Conservation (phyloP, 192 early-diverging fungal species). For the Thoreauomyces humboldtii region DNA sequence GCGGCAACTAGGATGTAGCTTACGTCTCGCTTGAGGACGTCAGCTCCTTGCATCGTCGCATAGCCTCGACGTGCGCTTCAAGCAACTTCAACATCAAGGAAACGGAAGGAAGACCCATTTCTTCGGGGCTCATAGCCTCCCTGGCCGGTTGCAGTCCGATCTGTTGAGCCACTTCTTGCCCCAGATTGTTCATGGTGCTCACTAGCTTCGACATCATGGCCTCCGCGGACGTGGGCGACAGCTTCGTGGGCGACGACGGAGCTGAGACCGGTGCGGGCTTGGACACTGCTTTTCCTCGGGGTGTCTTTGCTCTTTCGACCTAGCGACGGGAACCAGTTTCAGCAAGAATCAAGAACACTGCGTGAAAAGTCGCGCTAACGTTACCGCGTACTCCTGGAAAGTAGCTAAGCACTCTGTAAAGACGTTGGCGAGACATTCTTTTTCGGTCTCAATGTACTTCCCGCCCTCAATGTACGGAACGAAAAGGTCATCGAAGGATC, state of each 20-base stretch:
- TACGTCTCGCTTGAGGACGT: constrained; percentile 60
- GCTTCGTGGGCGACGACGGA: constrained; percentile 22
- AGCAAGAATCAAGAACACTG: too few species aligned
- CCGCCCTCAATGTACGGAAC: constrained; percentile 89
- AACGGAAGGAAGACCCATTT: constrained; percentile 37
- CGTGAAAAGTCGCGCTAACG: too few species aligned
- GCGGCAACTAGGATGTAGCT: background rate
- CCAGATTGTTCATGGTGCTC: constrained; percentile 25
- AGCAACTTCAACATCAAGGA: constrained; percentile 31
- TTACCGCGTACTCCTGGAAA: constrained; percentile 36
- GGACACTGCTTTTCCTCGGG: constrained; percentile 16
- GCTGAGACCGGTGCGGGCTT: background rate
- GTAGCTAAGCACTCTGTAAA: constrained; percentile 41
- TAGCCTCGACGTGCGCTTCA: constrained; percentile 39
- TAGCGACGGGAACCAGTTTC: too few species aligned
- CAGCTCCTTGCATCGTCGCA: constrained; percentile 77
- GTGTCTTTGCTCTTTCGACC: constrained; percentile 11
- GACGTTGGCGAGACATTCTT: constrained; percentile 63
- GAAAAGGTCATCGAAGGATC: constrained; percentile 92
- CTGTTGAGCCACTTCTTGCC: constrained; percentile 15
- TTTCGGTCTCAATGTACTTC: constrained; percentile 81
- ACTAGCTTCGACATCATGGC: constrained; percentile 26
- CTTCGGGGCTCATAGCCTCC: constrained; percentile 24
- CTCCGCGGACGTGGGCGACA: constrained; percentile 20
- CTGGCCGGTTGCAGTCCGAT: constrained; percentile 21